Conservation (phyloP, 805 yeast genomes). For the Candida maris region DNA sequence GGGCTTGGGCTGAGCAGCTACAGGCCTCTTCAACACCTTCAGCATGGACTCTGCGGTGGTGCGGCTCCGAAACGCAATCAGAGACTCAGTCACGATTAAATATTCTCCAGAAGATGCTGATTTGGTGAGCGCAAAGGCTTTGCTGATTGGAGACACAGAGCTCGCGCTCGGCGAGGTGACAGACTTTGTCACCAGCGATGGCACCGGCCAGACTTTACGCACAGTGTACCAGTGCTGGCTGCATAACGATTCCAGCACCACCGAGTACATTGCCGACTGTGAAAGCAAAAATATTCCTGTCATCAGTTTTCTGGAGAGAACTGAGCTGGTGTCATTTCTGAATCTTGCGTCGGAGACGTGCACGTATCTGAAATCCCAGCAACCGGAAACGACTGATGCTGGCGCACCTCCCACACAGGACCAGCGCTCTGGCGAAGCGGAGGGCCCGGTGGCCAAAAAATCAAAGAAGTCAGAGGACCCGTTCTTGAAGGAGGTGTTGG, state of each 20-base stretch:
- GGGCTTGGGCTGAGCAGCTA: no score
- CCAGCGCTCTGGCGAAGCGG: conserved; percentile 3
- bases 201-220: conserved; percentile 42
- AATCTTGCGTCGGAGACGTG: conserved; percentile 63
- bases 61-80: conserved; percentile 17
- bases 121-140: conserved; percentile 17
- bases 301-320: conserved; percentile 78
- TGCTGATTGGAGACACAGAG: conserved; percentile 16
- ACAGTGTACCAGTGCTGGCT: conserved; percentile 77
- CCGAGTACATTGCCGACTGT: conserved; percentile 78
- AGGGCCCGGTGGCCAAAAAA: conserved; percentile 6
- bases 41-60: conserved; percentile 9
- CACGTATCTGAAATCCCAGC: conserved; percentile 41
- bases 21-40: no score
- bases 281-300: conserved; percentile 60
- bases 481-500: conserved; percentile 42
- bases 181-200: conserved; percentile 49
- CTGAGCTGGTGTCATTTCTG: conserved; percentile 80
- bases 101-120: conserved; percentile 16
- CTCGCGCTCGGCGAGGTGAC: conserved; percentile 36
- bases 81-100: conserved; percentile 8
- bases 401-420: not conserved
- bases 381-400: not conserved
- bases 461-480: conserved; percentile 42
- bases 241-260: conserved; percentile 65